Percentiles rank a stretch among this genome's conserved stretches.
phyloP scores from a whole-genome alignment of 306 rosid species.

The Cucurbita pepo region DNA sequence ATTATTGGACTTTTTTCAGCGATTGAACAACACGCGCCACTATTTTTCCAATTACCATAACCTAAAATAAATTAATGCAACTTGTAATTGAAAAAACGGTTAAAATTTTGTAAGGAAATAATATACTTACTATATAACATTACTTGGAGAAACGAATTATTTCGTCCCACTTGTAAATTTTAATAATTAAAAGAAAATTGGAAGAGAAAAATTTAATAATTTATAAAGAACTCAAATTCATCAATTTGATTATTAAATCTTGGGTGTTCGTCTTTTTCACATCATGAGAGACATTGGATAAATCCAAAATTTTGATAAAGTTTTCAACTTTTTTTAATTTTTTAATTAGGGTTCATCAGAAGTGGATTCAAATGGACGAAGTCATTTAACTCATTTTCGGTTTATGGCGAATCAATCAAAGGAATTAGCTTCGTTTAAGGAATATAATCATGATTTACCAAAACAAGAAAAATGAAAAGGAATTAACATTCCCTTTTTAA shows the following conservation, averaged over 20 bases:
- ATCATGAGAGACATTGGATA: background rate
- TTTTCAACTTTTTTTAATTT: background rate
- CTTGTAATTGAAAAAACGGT: background rate
- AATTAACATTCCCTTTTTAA: background rate
- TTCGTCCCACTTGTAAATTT: background rate
- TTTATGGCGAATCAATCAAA: background rate
- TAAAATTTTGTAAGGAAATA: background rate
- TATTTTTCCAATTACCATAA: background rate
- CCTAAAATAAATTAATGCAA: background rate
- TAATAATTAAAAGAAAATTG: background rate
- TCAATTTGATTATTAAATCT: background rate
- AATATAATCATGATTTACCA: background rate
- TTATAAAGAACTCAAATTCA: background rate
- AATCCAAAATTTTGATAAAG: background rate
- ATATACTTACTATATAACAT: background rate
- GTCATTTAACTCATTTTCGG: no score
- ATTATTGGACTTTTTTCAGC: background rate
- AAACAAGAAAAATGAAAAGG: background rate
- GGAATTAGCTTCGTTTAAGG: background rate
- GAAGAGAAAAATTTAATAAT: background rate
- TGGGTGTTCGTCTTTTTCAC: background rate
- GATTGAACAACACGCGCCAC: slow-evolving; percentile 1
- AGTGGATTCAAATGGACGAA: background rate
- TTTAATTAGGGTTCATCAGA: background rate
- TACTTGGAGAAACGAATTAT: background rate